Percentiles rank a stretch among this genome's conserved stretches.
phyloP scores from a whole-genome alignment of 441 rosid species.

The Codiaeum variegatum region DNA sequence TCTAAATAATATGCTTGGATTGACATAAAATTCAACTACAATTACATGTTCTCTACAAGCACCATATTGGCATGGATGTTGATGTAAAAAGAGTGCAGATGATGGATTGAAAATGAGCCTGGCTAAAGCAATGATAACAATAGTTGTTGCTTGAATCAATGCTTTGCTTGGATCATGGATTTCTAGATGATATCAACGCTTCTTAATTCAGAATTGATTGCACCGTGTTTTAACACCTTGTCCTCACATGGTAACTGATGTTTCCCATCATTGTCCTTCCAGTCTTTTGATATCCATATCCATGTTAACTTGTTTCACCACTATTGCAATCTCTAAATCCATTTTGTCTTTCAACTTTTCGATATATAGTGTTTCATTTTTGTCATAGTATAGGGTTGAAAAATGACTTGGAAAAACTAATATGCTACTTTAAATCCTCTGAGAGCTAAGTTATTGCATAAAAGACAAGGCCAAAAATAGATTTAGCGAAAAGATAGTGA shows the following conservation, averaged over 20 bases:
- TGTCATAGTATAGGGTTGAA: slow-evolving; percentile 38
- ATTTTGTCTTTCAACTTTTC: slow-evolving; percentile 32
- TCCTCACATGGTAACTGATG: slow-evolving; percentile 34
- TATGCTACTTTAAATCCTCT: slow-evolving; percentile 40
- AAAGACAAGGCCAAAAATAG: slow-evolving; percentile 11
- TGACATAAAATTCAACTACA: background rate
- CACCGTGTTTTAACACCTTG: slow-evolving; percentile 29
- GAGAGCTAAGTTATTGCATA: slow-evolving; percentile 43
- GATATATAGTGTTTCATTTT: slow-evolving; percentile 44
- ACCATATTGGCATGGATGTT: background rate
- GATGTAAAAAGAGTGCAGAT: slow-evolving; percentile 18
- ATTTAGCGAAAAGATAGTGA: background rate
- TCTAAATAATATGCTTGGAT: background rate
- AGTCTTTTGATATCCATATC: slow-evolving; percentile 50
- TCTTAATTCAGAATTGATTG: slow-evolving; percentile 26
- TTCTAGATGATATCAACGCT: slow-evolving; percentile 18
- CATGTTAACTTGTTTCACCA: slow-evolving; percentile 36
- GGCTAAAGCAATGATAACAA: slow-evolving; percentile 40
- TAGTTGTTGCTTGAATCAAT: slow-evolving; percentile 33
- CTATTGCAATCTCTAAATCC: slow-evolving; percentile 50
- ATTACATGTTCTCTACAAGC: too few species aligned
- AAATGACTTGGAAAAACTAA: slow-evolving; percentile 26
- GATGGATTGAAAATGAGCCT: slow-evolving; percentile 40
- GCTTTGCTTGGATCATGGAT: slow-evolving; percentile 43
- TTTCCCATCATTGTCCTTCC: slow-evolving; percentile 54